Evolutionary conservation across 1,284 basidiomycete species (phyloP).

Genomic region (Termitomyces sp.): DNA sequence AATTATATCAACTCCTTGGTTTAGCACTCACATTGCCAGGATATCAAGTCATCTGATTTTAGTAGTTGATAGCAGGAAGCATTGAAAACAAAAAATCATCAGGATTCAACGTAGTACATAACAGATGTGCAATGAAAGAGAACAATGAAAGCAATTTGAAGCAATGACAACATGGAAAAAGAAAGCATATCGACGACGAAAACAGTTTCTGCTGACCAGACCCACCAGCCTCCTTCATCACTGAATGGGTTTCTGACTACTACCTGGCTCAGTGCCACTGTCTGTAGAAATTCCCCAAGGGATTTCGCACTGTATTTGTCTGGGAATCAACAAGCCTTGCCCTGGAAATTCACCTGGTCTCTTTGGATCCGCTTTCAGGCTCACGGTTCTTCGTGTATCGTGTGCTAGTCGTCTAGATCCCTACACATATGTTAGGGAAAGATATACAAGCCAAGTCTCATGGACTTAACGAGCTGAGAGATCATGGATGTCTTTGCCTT

Average conservation of each 20-base stretch:
- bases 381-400: conserved; percentile 25
- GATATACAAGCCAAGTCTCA: background rate
- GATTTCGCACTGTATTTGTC: conserved; percentile 2
- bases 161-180: conserved; percentile 1
- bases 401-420: conserved; percentile 17
- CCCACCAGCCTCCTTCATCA: conserved; percentile 6
- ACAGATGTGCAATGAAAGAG: conserved; percentile 1
- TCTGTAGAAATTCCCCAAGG: conserved; percentile 8
- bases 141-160: conserved; percentile 11
- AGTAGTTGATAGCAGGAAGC: background rate
- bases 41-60: background rate
- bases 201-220: background rate
- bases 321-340: conserved; percentile 11
- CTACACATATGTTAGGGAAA: conserved; percentile 10
- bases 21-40: background rate
- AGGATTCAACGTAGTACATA: background rate
- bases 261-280: conserved; percentile 5
- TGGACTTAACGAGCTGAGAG: conserved; percentile 16
- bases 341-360: conserved; percentile 6
- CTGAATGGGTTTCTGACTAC: conserved; percentile 5
- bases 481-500: conserved; percentile 19
- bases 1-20: conserved; percentile 31
- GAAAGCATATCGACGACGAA: conserved; percentile 1
- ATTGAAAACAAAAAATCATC: background rate
- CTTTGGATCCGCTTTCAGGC: conserved; percentile 18